Base-by-base conservation (phyloP, 2,329 filamentous ascomycete species). In the Cryphonectria naterciae region DNA sequence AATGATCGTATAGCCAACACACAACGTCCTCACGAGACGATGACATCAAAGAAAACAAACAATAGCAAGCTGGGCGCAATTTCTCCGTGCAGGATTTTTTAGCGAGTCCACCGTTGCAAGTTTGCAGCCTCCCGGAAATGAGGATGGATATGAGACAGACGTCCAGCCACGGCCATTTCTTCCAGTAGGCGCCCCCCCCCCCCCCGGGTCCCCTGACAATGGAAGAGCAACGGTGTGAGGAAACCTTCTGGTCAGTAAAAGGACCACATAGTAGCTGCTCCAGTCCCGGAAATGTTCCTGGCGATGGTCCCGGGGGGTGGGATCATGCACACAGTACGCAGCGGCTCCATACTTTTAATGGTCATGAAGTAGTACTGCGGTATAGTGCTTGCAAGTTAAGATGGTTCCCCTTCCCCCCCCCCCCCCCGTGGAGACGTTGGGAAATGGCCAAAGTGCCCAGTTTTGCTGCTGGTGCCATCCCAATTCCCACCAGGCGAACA, bases 11-110 rank as follows among this genome's bases (percentile, higher is more conserved):
- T 56, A 25, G 52, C 25, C 54, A 17, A 25, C 22, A 28, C 6
- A 25, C 6, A 25, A 32, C 37, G 41, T 63, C 39, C 19, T 25
- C 37, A 1, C 11, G 25, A 39, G n/a, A n/a, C 19, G 19, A 72
- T 72, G 68, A 72, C 70, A 72, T 67, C 64, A 67, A 70, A 58
- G 41, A 67, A 70, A 58, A 60, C 32, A 60, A 17, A 70, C 46
- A 49, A 54, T n/a, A 22, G 60, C 52, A 62, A 46, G 60, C 64
- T 68, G 65, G 65, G 68, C 46, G 70, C 46, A 72, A 72, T 72
- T 17, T 72, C 61, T 41, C 43, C 32, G 35, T 17, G 37, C 70
- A 72, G 70, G 65, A 70, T 72, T 67, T 65, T 52, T 32, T 7
- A 49, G 37, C 58, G 61, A 67, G 62, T 5, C 64, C 58, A 72